Evolutionary conservation across 306 rosid genomes (phyloP), one percentile per base, ranked within the genome.

Genomic region (Trifolium pratense): DNA sequence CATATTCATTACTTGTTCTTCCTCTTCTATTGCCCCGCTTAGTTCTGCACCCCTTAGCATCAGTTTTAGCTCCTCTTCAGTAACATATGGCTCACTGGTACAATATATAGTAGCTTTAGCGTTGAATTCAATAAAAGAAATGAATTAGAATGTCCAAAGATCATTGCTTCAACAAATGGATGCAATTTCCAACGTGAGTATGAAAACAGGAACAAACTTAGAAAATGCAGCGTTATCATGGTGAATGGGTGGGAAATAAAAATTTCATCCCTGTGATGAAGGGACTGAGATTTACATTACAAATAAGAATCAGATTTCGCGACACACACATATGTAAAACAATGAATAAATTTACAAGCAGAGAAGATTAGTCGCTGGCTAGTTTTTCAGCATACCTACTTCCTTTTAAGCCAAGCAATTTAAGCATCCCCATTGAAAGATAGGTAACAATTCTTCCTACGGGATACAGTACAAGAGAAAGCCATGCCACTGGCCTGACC

Each of bases 401-500:
- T 86, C 99, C 99, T 85, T 95, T 95, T 82, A 95, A 82, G 71
- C 99, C 97, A 66, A 95, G 96, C 79, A 95, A 61, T 80, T 92
- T 92, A 46, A 91, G 87, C 86, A 95, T 95, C 86, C 99, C 97
- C 99, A 95, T 95, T 63, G 99, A 95, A 71, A 95, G 79, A 81
- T 78, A 91, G 58, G 99, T 90, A 81, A 92, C 96, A 84, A 95
- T 78, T 89, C 96, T 88, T 75, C 99, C 99, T 26, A 78, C 97
- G 9, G 99, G 99, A 76, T 95, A 95, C 78, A 95, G 74, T 57
- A 95, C 85, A 81, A 95, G 51, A 17, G 99, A 92, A 81, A 95
- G 99, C 97, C 99, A 95, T 7, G 99, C 99, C 85, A 95, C 99
- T 69, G 99, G 99, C 80, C 97, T 86, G 83, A 92, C 99, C 99